phyloP scores from a whole-genome alignment of 139 green algal species.

The Chlamydomonas schloesseri region DNA sequence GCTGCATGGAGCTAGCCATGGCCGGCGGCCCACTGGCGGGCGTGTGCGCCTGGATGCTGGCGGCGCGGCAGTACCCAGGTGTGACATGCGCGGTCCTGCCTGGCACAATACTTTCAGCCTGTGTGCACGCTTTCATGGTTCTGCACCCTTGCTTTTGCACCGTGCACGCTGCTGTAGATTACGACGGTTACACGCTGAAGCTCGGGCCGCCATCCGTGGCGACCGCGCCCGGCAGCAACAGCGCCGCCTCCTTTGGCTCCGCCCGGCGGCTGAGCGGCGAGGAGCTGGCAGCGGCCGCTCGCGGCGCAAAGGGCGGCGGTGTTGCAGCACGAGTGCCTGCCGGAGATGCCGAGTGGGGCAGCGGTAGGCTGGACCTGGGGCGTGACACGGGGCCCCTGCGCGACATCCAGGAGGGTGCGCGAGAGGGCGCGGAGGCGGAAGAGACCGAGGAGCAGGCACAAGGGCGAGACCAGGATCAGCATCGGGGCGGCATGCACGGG shows the following conservation, averaged over 20 bases:
- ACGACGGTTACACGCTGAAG: constrained; percentile 31
- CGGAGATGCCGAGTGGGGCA: too few species aligned
- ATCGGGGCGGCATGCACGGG: too few species aligned
- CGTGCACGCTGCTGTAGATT: not conserved
- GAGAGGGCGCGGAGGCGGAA: too few species aligned
- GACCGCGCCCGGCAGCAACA: not conserved
- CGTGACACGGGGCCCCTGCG: not conserved
- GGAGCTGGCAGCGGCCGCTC: not conserved
- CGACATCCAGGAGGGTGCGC: too few species aligned
- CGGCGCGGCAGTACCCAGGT: constrained; percentile 35
- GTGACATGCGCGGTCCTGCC: not conserved
- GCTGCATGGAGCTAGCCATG: constrained; percentile 6
- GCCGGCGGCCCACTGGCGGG: constrained; percentile 18
- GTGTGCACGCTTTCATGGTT: not conserved
- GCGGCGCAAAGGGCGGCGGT: too few species aligned
- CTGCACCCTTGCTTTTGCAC: not conserved
- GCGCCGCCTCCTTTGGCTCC: not conserved
- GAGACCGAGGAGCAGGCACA: too few species aligned
- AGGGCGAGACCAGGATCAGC: too few species aligned
- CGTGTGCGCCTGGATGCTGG: constrained; percentile 43
- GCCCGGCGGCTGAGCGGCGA: not conserved
- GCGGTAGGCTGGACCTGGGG: too few species aligned
- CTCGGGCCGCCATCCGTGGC: not conserved
- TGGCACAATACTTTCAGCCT: too few species aligned
- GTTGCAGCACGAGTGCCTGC: too few species aligned